Percentiles rank a stretch among this genome's conserved stretches.
Conservation (phyloP, 2,329 filamentous ascomycete genomes). For the Cryphonectria radicalis region DNA sequence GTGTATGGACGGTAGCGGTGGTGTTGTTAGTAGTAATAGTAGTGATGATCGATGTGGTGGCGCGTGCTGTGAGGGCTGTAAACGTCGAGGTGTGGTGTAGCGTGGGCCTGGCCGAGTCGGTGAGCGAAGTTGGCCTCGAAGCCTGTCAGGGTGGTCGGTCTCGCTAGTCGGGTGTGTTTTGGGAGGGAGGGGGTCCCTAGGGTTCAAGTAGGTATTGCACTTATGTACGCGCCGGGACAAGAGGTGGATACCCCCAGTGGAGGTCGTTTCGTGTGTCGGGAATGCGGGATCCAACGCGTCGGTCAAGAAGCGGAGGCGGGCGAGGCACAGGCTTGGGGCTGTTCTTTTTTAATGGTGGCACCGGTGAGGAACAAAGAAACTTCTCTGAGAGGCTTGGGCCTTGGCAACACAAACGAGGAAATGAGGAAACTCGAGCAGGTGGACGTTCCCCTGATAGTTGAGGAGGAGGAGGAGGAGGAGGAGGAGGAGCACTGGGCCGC, state of each 20-base stretch:
- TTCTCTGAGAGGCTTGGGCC: conserved; percentile 6
- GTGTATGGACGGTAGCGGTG: neutral
- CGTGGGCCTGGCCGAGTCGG: conserved; percentile 4
- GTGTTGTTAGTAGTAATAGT: neutral
- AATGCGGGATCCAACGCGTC: conserved; percentile 19
- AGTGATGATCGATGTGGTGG: neutral
- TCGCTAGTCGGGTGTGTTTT: conserved; percentile 3
- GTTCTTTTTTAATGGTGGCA: conserved; percentile 10
- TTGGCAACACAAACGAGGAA: conserved; percentile 10
- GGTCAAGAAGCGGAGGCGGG: conserved; percentile 16
- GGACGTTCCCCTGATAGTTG: conserved; percentile 3
- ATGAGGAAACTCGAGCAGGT: neutral
- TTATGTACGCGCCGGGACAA: conserved; percentile 5
- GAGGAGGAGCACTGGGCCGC: conserved; percentile 17
- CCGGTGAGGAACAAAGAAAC: conserved; percentile 13
- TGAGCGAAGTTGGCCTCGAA: conserved; percentile 4
- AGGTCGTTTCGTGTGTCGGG: conserved; percentile 23
- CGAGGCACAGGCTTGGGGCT: conserved; percentile 21
- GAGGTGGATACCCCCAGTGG: conserved; percentile 14
- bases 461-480: neutral
- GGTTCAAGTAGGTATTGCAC: conserved; percentile 10
- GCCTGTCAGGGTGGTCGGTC: conserved; percentile 11
- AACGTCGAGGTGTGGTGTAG: conserved; percentile 1
- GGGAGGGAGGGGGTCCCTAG: neutral
- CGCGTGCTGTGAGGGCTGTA: neutral